These are phyloP conservation scores for Naegleria gruberi DNA, from an alignment of 208 protist species.

Conservation along the genomic window DNA sequence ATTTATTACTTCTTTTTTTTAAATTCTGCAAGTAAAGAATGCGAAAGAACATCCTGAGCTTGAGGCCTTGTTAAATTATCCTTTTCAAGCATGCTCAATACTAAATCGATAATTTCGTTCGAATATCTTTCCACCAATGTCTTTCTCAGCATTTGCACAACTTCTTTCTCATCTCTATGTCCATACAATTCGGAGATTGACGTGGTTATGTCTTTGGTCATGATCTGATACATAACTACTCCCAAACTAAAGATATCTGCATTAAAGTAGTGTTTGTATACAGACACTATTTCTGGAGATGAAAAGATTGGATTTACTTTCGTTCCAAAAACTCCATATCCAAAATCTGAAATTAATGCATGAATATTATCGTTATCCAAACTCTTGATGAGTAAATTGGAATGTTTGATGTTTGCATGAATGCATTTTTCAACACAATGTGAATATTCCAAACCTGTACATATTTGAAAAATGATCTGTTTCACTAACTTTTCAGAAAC, in stretches of 20 bases:
- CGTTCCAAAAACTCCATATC: background rate
- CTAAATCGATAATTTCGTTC: too few relatives aligned
- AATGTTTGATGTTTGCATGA: background rate
- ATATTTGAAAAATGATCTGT: background rate
- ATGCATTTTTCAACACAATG: background rate
- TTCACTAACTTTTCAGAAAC: background rate
- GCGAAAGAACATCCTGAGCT: too few relatives aligned
- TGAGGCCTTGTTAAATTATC: too few relatives aligned
- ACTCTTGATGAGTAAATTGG: background rate
- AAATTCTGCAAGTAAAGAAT: too few relatives aligned
- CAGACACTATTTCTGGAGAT: background rate
- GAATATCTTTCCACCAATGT: too few relatives aligned
- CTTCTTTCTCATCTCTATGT: too few relatives aligned
- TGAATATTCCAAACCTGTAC: background rate
- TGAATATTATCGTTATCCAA: background rate
- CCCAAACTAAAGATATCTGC: background rate
- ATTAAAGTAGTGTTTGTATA: background rate
- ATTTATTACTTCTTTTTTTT: too few relatives aligned
- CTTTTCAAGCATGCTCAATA: too few relatives aligned
- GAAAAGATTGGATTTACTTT: background rate
- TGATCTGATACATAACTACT: too few relatives aligned
- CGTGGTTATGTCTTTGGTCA: too few relatives aligned
- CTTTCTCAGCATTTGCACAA: too few relatives aligned
- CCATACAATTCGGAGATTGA: too few relatives aligned
- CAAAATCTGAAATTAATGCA: background rate